A percentile compares a stretch with the other conserved stretches of the same genome.
These are phyloP conservation scores for Stylonectria norvegica DNA, from an alignment of 2,329 filamentous ascomycete species.

Conservation along the genomic window DNA sequence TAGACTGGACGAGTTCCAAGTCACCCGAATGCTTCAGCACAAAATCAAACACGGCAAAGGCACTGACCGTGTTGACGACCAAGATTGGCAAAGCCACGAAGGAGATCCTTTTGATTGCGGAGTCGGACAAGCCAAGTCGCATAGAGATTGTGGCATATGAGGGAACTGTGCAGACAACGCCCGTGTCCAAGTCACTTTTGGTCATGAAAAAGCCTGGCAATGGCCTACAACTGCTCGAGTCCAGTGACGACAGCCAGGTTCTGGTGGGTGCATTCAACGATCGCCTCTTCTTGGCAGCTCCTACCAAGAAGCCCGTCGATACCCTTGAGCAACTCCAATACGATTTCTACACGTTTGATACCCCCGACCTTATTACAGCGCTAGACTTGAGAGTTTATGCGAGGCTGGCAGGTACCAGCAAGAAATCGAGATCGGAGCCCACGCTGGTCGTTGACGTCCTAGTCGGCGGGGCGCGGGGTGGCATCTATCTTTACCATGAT, in stretches of 20 bases:
- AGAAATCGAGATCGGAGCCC: constrained; percentile 25
- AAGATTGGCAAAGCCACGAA: constrained; percentile 31
- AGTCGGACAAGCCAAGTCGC: constrained; percentile 36
- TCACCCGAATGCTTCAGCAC: constrained; percentile 41
- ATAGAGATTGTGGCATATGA: constrained; percentile 47
- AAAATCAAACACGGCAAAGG: constrained; percentile 42
- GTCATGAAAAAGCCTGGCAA: constrained; percentile 34
- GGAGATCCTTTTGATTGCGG: constrained; percentile 48
- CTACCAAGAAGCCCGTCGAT: constrained; percentile 19
- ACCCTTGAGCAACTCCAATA: constrained; percentile 38
- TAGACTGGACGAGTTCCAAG: constrained; percentile 54
- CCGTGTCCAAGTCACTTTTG: constrained; percentile 35
- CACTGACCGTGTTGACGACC: constrained; percentile 42
- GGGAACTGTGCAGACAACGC: constrained; percentile 27
- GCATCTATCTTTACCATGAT: constrained; percentile 79
- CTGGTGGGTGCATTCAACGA: constrained; percentile 45
- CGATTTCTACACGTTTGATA: constrained; percentile 57
- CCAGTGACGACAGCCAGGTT: constrained; percentile 52
- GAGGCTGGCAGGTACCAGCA: constrained; percentile 17
- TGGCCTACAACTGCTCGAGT: constrained; percentile 42
- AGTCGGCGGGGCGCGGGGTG: constrained; percentile 72
- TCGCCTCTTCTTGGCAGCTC: constrained; percentile 34
- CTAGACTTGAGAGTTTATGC: constrained; percentile 56
- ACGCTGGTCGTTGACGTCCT: constrained; percentile 63
- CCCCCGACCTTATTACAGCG: constrained; percentile 62